phyloP scores from a whole-genome alignment of 2,329 filamentous ascomycete species.

The Alternaria postmessia region DNA sequence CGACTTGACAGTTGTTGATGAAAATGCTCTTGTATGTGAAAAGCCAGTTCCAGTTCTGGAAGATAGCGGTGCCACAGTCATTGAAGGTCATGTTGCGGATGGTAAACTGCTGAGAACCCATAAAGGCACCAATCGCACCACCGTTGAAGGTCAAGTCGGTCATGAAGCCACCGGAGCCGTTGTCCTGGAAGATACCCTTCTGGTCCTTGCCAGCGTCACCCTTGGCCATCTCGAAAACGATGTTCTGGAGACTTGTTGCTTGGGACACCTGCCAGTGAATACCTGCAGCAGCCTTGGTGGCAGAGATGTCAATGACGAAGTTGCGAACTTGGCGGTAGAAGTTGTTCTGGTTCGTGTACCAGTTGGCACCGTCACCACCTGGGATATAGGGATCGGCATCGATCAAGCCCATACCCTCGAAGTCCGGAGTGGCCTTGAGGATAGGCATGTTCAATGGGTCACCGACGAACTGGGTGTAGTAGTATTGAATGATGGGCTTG shows the following conservation, averaged over 20 bases:
- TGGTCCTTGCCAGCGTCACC: slow-evolving; percentile 58
- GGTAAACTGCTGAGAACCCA: slow-evolving; percentile 71
- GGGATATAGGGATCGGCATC: slow-evolving; percentile 84
- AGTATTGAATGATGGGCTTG: slow-evolving; percentile 80
- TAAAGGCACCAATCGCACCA: slow-evolving; percentile 65
- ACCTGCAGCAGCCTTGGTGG: slow-evolving; percentile 53
- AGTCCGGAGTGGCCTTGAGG: slow-evolving; percentile 70
- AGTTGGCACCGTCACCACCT: slow-evolving; percentile 62
- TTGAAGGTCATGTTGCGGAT: slow-evolving; percentile 61
- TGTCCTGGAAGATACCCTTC: slow-evolving; percentile 68
- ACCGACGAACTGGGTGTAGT: slow-evolving; percentile 93
- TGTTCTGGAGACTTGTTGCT: slow-evolving; percentile 69
- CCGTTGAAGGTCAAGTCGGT: slow-evolving; percentile 68
- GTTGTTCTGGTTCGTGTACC: slow-evolving; percentile 64
- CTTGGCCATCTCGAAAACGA: slow-evolving; percentile 65
- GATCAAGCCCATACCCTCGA: slow-evolving; percentile 86
- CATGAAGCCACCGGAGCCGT: slow-evolving; percentile 68
- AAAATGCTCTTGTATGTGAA: slow-evolving; percentile 58
- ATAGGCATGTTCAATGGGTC: slow-evolving; percentile 77
- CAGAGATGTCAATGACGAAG: slow-evolving; percentile 59
- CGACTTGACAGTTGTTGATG: slow-evolving; percentile 58
- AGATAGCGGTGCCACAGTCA: slow-evolving; percentile 59
- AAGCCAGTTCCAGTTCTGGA: slow-evolving; percentile 65
- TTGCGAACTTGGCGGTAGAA: slow-evolving; percentile 65
- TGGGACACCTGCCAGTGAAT: slow-evolving; percentile 76